Evolutionary conservation across 768 basidiomycete species (phyloP).

Genomic region (Terana coerulea): DNA sequence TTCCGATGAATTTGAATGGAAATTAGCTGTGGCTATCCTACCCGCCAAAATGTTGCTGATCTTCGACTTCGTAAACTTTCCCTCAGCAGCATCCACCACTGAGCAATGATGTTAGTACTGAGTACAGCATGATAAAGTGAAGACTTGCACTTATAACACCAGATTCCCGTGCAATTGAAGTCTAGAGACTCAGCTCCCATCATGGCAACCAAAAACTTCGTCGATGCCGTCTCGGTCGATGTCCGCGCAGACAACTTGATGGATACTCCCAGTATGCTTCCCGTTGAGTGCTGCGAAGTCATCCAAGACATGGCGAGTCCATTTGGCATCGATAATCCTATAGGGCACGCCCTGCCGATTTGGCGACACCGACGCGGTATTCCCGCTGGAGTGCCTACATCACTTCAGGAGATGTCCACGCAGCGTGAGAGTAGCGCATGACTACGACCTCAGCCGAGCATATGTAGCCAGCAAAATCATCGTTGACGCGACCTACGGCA

Average conservation of each 20-base stretch:
- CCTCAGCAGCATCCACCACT: conserved; percentile 11
- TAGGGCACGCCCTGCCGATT: conserved; percentile 10
- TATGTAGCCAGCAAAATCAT: conserved; percentile 20
- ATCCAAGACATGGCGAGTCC: conserved; percentile 22
- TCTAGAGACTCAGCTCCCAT: conserved; percentile 16
- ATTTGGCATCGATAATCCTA: conserved; percentile 10
- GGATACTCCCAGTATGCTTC: conserved; percentile 20
- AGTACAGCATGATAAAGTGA: too few relatives aligned
- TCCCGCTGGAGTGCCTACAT: conserved; percentile 23
- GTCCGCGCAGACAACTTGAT: conserved; percentile 13
- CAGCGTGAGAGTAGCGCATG: too few relatives aligned
- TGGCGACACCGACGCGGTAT: conserved; percentile 18
- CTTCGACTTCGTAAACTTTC: conserved; percentile 16
- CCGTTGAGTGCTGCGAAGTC: conserved; percentile 21
- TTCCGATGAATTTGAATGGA: not conserved
- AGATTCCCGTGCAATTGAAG: conserved; percentile 4
- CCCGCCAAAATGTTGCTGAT: conserved; percentile 20
- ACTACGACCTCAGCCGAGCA: conserved; percentile 21
- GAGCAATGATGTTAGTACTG: too few relatives aligned
- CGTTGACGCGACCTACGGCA: conserved; percentile 14
- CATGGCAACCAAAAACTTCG: conserved; percentile 19
- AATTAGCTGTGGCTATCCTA: conserved; percentile 4
- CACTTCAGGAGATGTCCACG: too few relatives aligned
- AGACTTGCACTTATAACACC: conserved; percentile 13
- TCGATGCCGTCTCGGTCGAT: conserved; percentile 15